Conservation (phyloP, 2,329 filamentous ascomycete genomes). For the Diaporthe eres region DNA sequence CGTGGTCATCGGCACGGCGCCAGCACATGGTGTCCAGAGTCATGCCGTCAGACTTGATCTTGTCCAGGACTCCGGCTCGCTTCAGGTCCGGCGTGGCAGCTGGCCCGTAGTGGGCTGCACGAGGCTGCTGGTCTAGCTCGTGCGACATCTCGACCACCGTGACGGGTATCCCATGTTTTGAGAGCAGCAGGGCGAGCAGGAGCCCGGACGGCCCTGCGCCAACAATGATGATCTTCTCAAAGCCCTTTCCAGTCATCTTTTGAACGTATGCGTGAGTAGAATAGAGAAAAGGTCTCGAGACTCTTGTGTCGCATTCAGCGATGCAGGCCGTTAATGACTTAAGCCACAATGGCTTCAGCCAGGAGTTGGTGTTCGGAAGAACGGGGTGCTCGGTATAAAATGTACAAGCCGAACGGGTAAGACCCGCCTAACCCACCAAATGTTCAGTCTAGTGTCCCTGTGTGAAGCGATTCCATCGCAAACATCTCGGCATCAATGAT, state of each 20-base stretch:
- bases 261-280: too few relatives aligned
- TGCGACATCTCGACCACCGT: slow-evolving; percentile 69
- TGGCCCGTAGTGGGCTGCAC: slow-evolving; percentile 73
- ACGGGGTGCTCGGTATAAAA: slow-evolving; percentile 4
- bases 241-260: slow-evolving; percentile 39
- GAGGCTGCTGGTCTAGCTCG: slow-evolving; percentile 70
- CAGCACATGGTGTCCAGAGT: slow-evolving; percentile 57
- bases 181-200: slow-evolving; percentile 65
- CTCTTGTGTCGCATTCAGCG: not conserved
- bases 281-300: not conserved
- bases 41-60: slow-evolving; percentile 56
- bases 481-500: slow-evolving; percentile 14
- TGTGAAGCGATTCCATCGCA: slow-evolving; percentile 5
- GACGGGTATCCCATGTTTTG: slow-evolving; percentile 65
- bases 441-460: slow-evolving; percentile 1
- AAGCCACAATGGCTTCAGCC: not conserved
- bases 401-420: slow-evolving; percentile 15
- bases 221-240: slow-evolving; percentile 55
- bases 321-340: not conserved
- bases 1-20: slow-evolving; percentile 54
- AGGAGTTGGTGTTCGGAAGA: not conserved
- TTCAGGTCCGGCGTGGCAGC: slow-evolving; percentile 70
- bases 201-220: slow-evolving; percentile 66
- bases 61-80: slow-evolving; percentile 70
- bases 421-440: not conserved